Evolutionary conservation across 2,329 filamentous ascomycete species (phyloP).

Genomic region (Pyricularia grisea): DNA sequence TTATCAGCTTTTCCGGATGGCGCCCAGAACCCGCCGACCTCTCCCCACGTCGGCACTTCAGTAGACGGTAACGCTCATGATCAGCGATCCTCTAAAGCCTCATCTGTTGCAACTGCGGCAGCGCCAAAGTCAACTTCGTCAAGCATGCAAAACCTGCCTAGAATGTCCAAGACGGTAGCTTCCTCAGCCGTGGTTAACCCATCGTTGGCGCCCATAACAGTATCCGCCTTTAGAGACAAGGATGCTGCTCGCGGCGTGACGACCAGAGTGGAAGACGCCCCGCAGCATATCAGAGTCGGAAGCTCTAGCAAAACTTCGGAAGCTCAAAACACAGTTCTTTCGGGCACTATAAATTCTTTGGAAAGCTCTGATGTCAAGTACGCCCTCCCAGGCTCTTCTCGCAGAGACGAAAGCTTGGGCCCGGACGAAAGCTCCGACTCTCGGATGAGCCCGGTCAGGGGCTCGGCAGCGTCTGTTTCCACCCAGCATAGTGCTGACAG

Average conservation of each 20-base stretch:
- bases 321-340: slow-evolving; percentile 4
- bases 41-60: background rate
- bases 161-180: slow-evolving; percentile 31
- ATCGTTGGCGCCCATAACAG: slow-evolving; percentile 37
- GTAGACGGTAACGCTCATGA: background rate
- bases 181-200: slow-evolving; percentile 31
- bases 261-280: slow-evolving; percentile 32
- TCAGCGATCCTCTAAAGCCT: slow-evolving; percentile 34
- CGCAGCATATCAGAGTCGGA: slow-evolving; percentile 24
- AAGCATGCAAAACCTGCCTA: slow-evolving; percentile 29
- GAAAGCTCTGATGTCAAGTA: slow-evolving; percentile 19
- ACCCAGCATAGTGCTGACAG: slow-evolving; percentile 1
- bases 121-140: slow-evolving; percentile 31
- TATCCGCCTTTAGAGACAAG: slow-evolving; percentile 37
- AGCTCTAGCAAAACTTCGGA: slow-evolving; percentile 33
- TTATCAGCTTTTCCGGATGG: background rate
- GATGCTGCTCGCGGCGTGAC: slow-evolving; percentile 31
- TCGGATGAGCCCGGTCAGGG: slow-evolving; percentile 32
- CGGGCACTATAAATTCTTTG: slow-evolving; percentile 2
- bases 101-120: slow-evolving; percentile 36
- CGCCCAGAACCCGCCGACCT: background rate
- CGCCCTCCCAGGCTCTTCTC: slow-evolving; percentile 16
- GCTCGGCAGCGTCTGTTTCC: slow-evolving; percentile 9
- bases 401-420: slow-evolving; percentile 33
- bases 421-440: slow-evolving; percentile 34